Conservation (phyloP, 2,329 filamentous ascomycete genomes). For the Dothidotthia symphoricarpi region DNA sequence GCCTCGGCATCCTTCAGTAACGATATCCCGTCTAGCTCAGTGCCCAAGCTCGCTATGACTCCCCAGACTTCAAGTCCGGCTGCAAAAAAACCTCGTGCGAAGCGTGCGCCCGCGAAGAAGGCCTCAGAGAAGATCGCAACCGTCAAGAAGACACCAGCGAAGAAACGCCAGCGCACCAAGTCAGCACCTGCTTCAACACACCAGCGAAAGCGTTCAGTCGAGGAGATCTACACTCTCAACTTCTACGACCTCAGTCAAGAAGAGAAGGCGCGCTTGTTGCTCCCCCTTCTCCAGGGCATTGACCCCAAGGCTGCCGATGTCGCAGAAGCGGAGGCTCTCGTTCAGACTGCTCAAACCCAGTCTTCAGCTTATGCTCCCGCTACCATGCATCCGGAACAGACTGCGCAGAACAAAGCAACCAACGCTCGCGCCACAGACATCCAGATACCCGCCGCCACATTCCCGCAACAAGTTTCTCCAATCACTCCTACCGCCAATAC, state of each 20-base stretch:
- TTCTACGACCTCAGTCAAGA: conserved; percentile 11
- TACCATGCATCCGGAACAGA: too few relatives aligned
- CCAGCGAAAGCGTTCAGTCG: conserved; percentile 6
- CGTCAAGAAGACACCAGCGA: neutral
- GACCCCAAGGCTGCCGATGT: conserved; percentile 13
- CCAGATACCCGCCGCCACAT: too few relatives aligned
- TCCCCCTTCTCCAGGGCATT: conserved; percentile 18
- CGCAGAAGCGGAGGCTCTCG: neutral
- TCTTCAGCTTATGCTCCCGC: neutral
- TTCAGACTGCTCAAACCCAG: neutral
- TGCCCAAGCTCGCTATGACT: neutral
- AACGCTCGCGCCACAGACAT: too few relatives aligned
- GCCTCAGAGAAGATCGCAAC: neutral
- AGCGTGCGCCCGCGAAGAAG: neutral
- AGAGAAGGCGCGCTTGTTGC: conserved; percentile 20
- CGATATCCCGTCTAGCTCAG: too few relatives aligned
- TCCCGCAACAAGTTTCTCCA: too few relatives aligned
- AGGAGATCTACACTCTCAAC: conserved; percentile 7
- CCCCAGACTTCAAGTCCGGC: conserved; percentile 4
- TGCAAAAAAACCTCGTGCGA: conserved; percentile 1
- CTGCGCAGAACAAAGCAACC: too few relatives aligned
- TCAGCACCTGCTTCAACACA: neutral
- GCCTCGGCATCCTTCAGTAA: neutral
- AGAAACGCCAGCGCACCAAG: conserved; percentile 1
- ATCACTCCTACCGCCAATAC: too few relatives aligned